Evolutionary conservation across 257 asterid species (phyloP), one percentile per base, ranked within the genome.

Genomic region (Fraxinus cuspidata): DNA sequence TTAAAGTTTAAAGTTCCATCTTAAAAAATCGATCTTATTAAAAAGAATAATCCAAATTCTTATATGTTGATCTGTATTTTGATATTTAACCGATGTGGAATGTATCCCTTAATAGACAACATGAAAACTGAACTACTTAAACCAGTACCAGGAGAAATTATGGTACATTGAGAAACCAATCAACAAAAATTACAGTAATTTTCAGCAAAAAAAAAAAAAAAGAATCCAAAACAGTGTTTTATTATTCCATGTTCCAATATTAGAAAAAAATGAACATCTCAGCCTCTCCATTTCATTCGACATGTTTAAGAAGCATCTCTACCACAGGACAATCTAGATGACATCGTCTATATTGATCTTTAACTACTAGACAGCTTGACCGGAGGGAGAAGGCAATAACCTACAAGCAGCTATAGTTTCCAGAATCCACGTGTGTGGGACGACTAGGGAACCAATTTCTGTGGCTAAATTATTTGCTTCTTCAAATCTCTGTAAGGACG

Each of bases 361-460:
- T 4, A 31, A 63, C 10, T 16, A 72, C 42, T 10, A 73, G 37
- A 11, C n/a, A 8, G 51, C 29, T 58, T 63, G 79, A 42, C 32
- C 56, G 11, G 12, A 65, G 35, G 73, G 67, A 79, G 38, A 66
- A 51, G 93, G 90, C 79, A 84, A 81, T 79, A 87, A 65, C 66
- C 81, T 79, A 73, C 89, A 85, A 7, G 90, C 97, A 77, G 97
- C 94, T 77, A 96, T 87, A 1, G 96, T 87, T 80, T 96, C 99
- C 88, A 96, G 77, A 80, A 96, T 90, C 99, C 97, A 96, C 5
- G 97, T 92, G 85, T 92, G 98, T 19, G 90, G 89, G 79, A 87
- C 71, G 70, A 81, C 88, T 51, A 23, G 83, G 70, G 87, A 86
- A 16, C 81, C 81, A 0, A 81, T 75, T 60, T 49, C 78, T 19